Conservation (phyloP, 768 basidiomycete species). For the Melanogaster broomeanus region DNA sequence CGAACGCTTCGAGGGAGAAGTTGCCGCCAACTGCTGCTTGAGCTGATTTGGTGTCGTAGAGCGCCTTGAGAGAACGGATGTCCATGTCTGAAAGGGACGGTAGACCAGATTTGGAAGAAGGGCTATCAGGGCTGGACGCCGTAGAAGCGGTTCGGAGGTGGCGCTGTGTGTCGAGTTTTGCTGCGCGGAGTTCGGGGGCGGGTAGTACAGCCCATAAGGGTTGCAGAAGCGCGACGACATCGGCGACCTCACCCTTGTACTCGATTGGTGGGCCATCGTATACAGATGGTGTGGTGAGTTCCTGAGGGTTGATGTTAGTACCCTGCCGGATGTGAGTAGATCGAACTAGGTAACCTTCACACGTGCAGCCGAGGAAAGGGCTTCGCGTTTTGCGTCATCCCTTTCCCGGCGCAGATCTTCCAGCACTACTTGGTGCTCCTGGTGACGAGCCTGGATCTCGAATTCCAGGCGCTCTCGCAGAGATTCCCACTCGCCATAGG, state of each 20-base stretch:
- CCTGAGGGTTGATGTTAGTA: constrained; percentile 19
- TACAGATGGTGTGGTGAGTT: constrained; percentile 20
- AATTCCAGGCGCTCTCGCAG: constrained; percentile 48
- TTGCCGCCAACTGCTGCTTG: constrained; percentile 31
- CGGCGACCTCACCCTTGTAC: constrained; percentile 47
- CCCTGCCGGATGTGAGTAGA: background rate
- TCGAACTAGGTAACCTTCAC: constrained; percentile 33
- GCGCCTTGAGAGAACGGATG: constrained; percentile 79
- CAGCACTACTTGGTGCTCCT: constrained; percentile 53
- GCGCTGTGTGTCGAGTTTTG: constrained; percentile 53
- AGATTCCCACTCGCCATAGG: constrained; percentile 51
- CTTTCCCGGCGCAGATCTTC: constrained; percentile 54
- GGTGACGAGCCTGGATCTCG: constrained; percentile 45
- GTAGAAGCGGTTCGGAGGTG: constrained; percentile 51
- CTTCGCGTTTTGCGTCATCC: constrained; percentile 48
- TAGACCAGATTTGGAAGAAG: constrained; percentile 29
- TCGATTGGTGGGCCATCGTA: constrained; percentile 28
- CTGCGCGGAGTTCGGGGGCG: constrained; percentile 77
- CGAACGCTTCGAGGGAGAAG: constrained; percentile 79
- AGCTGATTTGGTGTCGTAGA: constrained; percentile 56
- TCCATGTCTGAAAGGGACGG: constrained; percentile 81
- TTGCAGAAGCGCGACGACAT: constrained; percentile 61
- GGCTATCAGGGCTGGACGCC: constrained; percentile 34
- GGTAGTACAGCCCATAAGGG: constrained; percentile 84
- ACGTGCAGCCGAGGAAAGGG: constrained; percentile 39